Evolutionary conservation across 257 asterid genomes (phyloP).

Genomic region (Echites panduratus): DNA sequence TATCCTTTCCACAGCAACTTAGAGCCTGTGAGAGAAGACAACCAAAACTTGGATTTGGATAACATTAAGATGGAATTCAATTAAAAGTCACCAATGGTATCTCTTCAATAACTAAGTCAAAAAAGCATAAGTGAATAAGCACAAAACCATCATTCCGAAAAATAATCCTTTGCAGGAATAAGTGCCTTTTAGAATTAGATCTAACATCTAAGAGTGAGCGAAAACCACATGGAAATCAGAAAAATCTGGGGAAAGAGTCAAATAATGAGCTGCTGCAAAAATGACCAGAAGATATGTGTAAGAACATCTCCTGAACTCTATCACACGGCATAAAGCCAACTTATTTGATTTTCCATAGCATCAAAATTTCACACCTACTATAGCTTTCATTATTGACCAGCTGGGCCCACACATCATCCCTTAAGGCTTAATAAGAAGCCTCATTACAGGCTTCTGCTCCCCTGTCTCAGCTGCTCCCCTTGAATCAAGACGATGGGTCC

Average conservation of each 20-base stretch:
- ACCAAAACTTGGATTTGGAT: not conserved
- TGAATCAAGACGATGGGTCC: not conserved
- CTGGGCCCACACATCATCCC: not conserved
- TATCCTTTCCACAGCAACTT: slow-evolving; percentile 40
- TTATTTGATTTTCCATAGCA: not conserved
- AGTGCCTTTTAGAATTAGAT: not conserved
- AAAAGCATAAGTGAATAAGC: not conserved
- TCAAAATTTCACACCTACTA: not conserved
- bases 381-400: not conserved
- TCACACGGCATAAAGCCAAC: not conserved
- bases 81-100: not conserved
- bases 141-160: not conserved
- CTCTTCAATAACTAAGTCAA: not conserved
- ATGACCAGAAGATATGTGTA: not conserved
- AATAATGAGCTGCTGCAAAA: not conserved
- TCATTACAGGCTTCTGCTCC: not conserved
- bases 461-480: not conserved
- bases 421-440: not conserved
- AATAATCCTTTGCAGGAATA: not conserved
- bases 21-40: slow-evolving; percentile 52
- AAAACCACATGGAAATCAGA: not conserved
- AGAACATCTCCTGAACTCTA: not conserved
- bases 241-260: not conserved
- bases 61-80: not conserved
- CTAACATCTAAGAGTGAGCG: not conserved